Evolutionary conservation across 2,329 filamentous ascomycete genomes (phyloP), one percentile per base, ranked within the genome.

Genomic region (Seiridium unicorne): DNA sequence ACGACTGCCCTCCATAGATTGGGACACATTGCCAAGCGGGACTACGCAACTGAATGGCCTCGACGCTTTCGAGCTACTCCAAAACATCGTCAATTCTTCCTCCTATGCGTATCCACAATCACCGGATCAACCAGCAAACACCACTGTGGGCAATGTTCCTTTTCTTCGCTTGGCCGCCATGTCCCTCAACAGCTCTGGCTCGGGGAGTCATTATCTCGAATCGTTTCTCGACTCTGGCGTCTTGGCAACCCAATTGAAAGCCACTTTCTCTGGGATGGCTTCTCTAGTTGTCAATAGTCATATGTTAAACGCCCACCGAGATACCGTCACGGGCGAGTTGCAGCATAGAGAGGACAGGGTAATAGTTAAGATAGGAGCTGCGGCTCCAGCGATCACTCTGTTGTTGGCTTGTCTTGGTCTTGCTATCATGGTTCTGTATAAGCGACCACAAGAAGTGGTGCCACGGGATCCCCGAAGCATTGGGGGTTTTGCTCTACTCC

Each of bases 401-500:
- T 31, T 60, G 5, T 35, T 56, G 2, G 13, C 49, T 18, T 57
- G 58, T 32, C n/a, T 51, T 4, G 13, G 47, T 8, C n/a, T 57
- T 4, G 56, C 58, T 3, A 38, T 53, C 9, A 26, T 46, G 1
- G 34, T 60, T 2, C 18, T 57, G 3, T 35, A 13, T 7, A 7
- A 40, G n/a, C 58, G 47, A 35, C 38, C 58, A 10, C 36, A 32
- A 6, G 44, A 18, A 1, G 46, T 60, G 32, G 58, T 60, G 4
- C 53, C 58, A 11, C 32, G 58, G n/a, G 54, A 60, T 13, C 58
- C 58, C 5, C 44, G 54, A 10, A 57, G 58, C 13, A 60, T 60
- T n/a, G 58, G 53, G 11, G 53, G 53, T 9, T 36, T 57, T 8
- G 58, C 53, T 7, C n/a, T 57, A 13, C 44, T 60, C 1, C 31